A percentile compares a stretch with the other conserved stretches of the same genome.
These are phyloP conservation scores for Cadophora luteo-olivacea DNA, from an alignment of 2,329 filamentous ascomycete genomes.

Conservation along the genomic window DNA sequence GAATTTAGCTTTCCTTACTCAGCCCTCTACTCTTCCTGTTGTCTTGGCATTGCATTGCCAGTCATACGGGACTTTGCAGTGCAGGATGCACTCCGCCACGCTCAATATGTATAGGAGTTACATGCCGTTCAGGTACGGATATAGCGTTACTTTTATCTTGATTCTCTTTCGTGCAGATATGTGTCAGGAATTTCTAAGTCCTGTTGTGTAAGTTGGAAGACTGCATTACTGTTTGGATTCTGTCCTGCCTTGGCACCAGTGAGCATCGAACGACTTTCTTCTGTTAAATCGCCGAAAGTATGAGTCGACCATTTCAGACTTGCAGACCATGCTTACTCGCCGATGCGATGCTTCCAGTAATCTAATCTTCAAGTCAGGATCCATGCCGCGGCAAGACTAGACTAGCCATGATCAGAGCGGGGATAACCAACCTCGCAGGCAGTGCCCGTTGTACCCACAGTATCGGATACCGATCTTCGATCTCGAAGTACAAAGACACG, in stretches of 20 bases:
- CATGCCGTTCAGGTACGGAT: neutral
- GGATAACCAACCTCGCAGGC: neutral
- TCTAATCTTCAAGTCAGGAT: neutral
- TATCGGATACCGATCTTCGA: neutral
- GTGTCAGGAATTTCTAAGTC: neutral
- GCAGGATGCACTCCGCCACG: neutral
- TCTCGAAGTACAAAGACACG: neutral
- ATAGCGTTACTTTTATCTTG: neutral
- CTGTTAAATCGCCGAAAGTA: too few species aligned
- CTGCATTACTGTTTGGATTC: neutral
- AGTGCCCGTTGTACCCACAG: conserved; percentile 2
- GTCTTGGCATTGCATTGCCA: neutral
- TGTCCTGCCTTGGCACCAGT: neutral
- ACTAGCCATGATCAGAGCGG: neutral
- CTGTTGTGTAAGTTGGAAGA: neutral
- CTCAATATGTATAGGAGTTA: too few species aligned
- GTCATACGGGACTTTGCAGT: neutral
- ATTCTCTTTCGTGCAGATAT: neutral
- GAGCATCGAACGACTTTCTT: neutral
- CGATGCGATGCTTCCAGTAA: neutral
- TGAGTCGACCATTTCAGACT: neutral
- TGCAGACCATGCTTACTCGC: neutral
- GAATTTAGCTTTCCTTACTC: conserved; percentile 11
- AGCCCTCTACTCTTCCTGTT: neutral
- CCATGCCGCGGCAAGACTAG: neutral